A percentile compares a stretch with the other conserved stretches of the same genome.
Evolutionary conservation across 805 yeast species (phyloP).

Genomic region (Candida palmyrensis): DNA sequence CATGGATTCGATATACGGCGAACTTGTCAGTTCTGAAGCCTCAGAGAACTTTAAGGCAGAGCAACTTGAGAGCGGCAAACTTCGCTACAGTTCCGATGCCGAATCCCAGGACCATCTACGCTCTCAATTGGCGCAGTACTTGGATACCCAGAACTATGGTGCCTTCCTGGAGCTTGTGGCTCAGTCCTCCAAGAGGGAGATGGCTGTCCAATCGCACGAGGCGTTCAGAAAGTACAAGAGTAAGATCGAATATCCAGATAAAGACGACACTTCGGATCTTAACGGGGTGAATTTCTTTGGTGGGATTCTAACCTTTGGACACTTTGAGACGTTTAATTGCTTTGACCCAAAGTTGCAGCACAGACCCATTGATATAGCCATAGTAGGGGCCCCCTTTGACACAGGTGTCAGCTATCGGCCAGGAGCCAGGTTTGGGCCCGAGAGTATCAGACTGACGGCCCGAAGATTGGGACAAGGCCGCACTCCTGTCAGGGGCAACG

Average conservation of each 20-base stretch:
- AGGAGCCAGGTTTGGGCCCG: conserved; percentile 25
- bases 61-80: not conserved
- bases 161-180: not conserved
- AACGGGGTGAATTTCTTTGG: conserved; percentile 29
- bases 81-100: too few relatives aligned
- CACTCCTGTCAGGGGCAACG: conserved; percentile 30
- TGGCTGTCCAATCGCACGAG: conserved; percentile 6
- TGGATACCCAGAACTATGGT: not conserved
- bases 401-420: conserved; percentile 23
- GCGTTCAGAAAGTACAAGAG: conserved; percentile 8
- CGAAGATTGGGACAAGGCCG: conserved; percentile 26
- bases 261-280: conserved; percentile 31
- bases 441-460: conserved; percentile 14
- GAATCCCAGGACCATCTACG: not conserved
- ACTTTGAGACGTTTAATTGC: conserved; percentile 42
- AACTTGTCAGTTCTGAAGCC: conserved; percentile 1
- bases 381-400: conserved; percentile 25
- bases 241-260: conserved; percentile 24
- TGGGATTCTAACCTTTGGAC: conserved; percentile 54
- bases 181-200: not conserved
- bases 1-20: conserved; percentile 5
- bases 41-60: not conserved
- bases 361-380: conserved; percentile 19
- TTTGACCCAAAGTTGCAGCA: conserved; percentile 28
- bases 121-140: not conserved